Conservation (phyloP, 164 flowering plant species). For the Aristolochia fimbriata region DNA sequence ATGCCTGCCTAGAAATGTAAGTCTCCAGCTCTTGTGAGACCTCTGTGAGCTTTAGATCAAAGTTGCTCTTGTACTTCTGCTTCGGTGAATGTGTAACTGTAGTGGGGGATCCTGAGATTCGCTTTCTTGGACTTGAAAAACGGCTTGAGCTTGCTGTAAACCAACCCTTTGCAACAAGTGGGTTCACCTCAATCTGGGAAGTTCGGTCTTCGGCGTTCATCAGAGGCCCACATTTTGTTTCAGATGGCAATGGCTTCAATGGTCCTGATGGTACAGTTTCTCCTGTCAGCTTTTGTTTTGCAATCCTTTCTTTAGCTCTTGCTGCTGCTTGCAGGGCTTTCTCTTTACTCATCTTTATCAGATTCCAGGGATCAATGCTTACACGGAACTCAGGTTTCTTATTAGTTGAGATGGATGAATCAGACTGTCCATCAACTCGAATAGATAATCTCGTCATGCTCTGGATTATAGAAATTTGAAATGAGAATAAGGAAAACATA, state of each 20-base stretch:
- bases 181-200: conserved; percentile 17
- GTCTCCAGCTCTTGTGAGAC: conserved; percentile 85
- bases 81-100: conserved; percentile 40
- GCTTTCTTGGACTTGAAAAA: conserved; percentile 76
- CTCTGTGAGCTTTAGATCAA: conserved; percentile 80
- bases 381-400: conserved; percentile 61
- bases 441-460: conserved; percentile 44
- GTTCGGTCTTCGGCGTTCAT: conserved; percentile 23
- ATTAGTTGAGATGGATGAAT: conserved; percentile 19
- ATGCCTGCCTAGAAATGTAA: conserved; percentile 74
- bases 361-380: conserved; percentile 84
- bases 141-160: conserved; percentile 33
- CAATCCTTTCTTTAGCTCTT: conserved; percentile 64
- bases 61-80: conserved; percentile 55
- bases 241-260: conserved; percentile 65
- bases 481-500: neutral
- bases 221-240: conserved; percentile 60
- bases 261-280: neutral
- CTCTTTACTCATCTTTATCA: conserved; percentile 72
- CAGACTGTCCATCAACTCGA: conserved; percentile 51
- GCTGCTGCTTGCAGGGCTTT: conserved; percentile 76
- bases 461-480: conserved; percentile 22
- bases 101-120: conserved; percentile 57
- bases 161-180: conserved; percentile 31
- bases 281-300: conserved; percentile 21